Percentiles rank a stretch among this genome's conserved stretches.
Evolutionary conservation across 2,329 filamentous ascomycete species (phyloP).

Genomic region (Talaromyces sp.): DNA sequence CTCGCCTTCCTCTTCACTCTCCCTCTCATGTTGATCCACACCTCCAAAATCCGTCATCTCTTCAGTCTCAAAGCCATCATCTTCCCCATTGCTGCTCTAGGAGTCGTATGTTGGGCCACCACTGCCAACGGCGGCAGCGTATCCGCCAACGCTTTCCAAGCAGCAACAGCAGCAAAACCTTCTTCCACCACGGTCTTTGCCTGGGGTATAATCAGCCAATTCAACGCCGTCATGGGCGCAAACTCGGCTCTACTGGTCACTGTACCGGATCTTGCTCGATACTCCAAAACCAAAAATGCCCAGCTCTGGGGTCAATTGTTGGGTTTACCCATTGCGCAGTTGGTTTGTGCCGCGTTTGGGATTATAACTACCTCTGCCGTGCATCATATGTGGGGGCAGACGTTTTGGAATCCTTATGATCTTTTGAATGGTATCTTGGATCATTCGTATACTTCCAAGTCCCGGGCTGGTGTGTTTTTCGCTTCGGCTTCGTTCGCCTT

Average conservation of each 20-base stretch:
- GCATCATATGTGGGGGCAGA: conserved; percentile 32
- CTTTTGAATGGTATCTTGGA: conserved; percentile 35
- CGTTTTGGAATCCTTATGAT: conserved; percentile 37
- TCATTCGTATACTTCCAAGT: conserved; percentile 28
- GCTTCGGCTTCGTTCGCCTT: conserved; percentile 22
- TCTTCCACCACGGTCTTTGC: conserved; percentile 26
- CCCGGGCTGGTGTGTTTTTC: conserved; percentile 32
- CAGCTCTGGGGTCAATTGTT: conserved; percentile 27
- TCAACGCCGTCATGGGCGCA: conserved; percentile 37
- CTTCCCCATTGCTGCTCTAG: conserved; percentile 34
- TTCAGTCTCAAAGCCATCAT: conserved; percentile 35
- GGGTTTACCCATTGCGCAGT: conserved; percentile 19
- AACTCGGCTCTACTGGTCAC: conserved; percentile 34
- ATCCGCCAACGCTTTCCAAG: conserved; percentile 18
- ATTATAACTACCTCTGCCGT: conserved; percentile 26
- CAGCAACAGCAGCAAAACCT: conserved; percentile 14
- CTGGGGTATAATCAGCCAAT: conserved; percentile 36
- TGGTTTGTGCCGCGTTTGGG: conserved; percentile 21
- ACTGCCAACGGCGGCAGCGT: conserved; percentile 23
- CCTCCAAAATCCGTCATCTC: conserved; percentile 32
- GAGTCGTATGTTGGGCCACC: conserved; percentile 33
- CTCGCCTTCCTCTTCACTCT: conserved; percentile 23
- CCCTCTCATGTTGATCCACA: conserved; percentile 32
- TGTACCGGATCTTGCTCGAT: conserved; percentile 36
- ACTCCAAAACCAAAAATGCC: conserved; percentile 30